Base-by-base conservation (phyloP, 1,284 basidiomycete genomes). In the Tilletia setariae region DNA sequence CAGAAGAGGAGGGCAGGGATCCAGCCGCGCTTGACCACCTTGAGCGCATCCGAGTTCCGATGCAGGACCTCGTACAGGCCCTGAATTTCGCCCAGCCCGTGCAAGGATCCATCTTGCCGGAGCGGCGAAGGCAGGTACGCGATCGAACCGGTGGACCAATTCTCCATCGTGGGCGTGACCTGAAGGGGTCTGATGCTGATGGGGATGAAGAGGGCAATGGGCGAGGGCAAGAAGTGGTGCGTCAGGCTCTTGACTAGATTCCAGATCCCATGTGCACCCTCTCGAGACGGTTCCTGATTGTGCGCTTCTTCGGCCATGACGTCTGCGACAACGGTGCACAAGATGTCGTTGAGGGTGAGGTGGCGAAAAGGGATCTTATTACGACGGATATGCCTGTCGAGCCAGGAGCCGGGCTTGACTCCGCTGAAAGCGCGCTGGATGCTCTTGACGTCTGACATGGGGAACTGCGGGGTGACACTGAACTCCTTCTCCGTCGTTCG, bases 351-450 rank as follows among this genome's bases (percentile, higher is more conserved):
- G 66, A 82, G 73, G 15, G 80, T 82, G 13, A 82, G 66, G 66
- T 81, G 79, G 9, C 68, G 64, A n/a, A 65, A 71, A 11, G 66
- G 19, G 8, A 49, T 63, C 7, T 72, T 71, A 65, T 63, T 42
- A 69, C 72, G 13, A 72, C 70, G 8, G 70, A 71, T 32, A 75
- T 53, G 44, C 23, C 70, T 68, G 44, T 79, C 76, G 9, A 70
- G 43, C 46, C 69, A 42, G 23, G 72, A 71, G 13, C 79, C 79
- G 1, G 78, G 78, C 53, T 64, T 62, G 1, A 68, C 72, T 28
- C 80, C 80, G 15, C 77, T 78, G 62, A 82, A 82, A 2, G 79
- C 78, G 56, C 74, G 76, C 32, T 80, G 79, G 42, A 81, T 72
- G 15, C 72, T 66, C 73, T 79, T 79, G 71, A 82, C 79, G 13